Evolutionary conservation across 1,284 basidiomycete genomes (phyloP).

Genomic region (Puccinia polysora): DNA sequence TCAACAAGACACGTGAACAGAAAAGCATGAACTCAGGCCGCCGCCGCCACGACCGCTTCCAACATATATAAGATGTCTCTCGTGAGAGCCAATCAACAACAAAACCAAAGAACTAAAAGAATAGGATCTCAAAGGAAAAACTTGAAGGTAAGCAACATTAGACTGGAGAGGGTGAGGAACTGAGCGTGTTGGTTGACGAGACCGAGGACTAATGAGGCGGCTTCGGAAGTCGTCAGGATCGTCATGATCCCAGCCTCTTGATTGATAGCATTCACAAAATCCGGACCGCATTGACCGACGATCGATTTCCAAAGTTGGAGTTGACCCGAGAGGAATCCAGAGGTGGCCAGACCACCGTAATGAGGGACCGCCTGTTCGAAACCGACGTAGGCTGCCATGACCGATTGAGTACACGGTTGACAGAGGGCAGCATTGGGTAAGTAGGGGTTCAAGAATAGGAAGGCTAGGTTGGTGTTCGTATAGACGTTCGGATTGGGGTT

Average conservation of each 20-base stretch:
- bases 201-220: neutral
- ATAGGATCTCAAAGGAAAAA: no score
- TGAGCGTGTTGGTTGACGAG: no score
- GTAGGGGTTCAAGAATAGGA: constrained; percentile 33
- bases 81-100: no score
- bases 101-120: no score
- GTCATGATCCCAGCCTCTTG: constrained; percentile 38
- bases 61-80: no score
- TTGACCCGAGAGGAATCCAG: constrained; percentile 38
- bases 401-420: constrained; percentile 30
- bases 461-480: constrained; percentile 40
- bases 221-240: constrained; percentile 17
- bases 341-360: constrained; percentile 34
- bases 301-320: constrained; percentile 38
- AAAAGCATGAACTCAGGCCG: no score
- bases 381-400: constrained; percentile 31
- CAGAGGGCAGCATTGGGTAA: constrained; percentile 35
- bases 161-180: no score
- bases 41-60: no score
- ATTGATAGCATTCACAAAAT: constrained; percentile 31
- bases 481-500: constrained; percentile 29
- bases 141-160: no score
- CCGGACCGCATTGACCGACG: constrained; percentile 11
- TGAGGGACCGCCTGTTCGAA: constrained; percentile 38
- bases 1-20: no score